These are phyloP conservation scores for Inonotus hispidus DNA, from an alignment of 1,284 basidiomycete genomes.

Conservation along the genomic window DNA sequence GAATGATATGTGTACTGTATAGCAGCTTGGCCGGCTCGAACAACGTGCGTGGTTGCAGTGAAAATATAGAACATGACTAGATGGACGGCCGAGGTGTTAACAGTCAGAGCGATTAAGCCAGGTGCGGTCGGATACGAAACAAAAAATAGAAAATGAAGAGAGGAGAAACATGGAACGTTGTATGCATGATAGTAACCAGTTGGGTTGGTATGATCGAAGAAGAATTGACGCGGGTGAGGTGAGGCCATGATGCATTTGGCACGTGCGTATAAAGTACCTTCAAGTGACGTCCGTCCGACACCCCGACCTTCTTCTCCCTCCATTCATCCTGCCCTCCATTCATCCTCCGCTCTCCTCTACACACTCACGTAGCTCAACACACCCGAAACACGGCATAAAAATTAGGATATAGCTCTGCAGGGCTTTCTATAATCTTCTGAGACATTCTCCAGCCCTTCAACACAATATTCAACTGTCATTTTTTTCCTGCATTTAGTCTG, in stretches of 20 bases:
- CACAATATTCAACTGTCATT: background rate
- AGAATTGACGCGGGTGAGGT: too few relatives aligned
- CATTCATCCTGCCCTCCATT: background rate
- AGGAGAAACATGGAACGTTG: background rate
- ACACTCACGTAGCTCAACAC: background rate
- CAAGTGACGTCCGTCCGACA: conserved; percentile 2
- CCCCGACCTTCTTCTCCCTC: background rate
- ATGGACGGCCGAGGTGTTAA: background rate
- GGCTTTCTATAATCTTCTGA: background rate
- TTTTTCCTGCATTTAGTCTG: background rate
- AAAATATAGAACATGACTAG: background rate
- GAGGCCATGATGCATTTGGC: background rate
- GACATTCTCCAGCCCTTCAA: background rate
- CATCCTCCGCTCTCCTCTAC: background rate
- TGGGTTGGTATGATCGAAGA: too few relatives aligned
- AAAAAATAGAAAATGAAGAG: background rate
- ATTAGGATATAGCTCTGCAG: background rate
- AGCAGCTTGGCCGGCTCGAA: background rate
- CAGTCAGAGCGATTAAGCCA: background rate
- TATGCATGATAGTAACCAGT: too few relatives aligned
- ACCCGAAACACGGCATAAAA: background rate
- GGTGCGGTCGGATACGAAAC: background rate
- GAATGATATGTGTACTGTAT: background rate
- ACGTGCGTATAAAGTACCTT: background rate
- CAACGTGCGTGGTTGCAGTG: conserved; percentile 1